Base-by-base conservation (phyloP, 2,329 filamentous ascomycete genomes). In the Tolypocladium tropicale region DNA sequence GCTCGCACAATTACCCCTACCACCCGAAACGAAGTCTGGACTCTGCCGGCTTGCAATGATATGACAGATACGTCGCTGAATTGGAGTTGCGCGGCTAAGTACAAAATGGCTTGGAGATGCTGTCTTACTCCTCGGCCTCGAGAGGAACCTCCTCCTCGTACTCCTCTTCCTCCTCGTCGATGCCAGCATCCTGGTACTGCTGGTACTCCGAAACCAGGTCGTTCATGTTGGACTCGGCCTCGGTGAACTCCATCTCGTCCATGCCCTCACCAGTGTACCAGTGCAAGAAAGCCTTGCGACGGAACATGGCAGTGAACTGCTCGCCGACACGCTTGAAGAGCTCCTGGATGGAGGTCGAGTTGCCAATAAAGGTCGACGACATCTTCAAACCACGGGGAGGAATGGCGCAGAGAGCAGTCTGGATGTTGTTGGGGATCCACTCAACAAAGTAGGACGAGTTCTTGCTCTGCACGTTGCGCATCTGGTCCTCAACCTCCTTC, bases 181-280 rank as follows among this genome's bases (percentile, higher is more conserved):
- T 85, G 70, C 90, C 89, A 74, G 94, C 94, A 77, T 99, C 94
- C 85, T 99, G 94, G 86, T 99, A 99, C 79, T 99, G 94, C 85
- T 97, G 94, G 83, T 99, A 99, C 78, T 99, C 94, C 60, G 91
- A 95, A 70, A 99, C 93, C 73, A 99, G 82, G 77, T 99, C 94
- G 83, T 99, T 97, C 94, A 99, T 97, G 84, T 99, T 99, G 79
- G 90, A 95, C 87, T 99, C 94, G 68, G 94, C 94, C 85, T 99
- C 94, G 73, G 94, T 99, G 83, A 99, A 99, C 82, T 99, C 94
- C 94, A 99, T 97, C 88, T 99, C 94, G 79, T 99, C 94, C 94
- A 99, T 99, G 81, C 94, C 94, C 85, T 99, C 94, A 73, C 92
- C 92, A 85, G 94, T 99, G 82, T 99, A 99, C 94, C 94, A 99